Conservation (phyloP, 805 yeast genomes). For the Schwanniomyces vanrijiae region DNA sequence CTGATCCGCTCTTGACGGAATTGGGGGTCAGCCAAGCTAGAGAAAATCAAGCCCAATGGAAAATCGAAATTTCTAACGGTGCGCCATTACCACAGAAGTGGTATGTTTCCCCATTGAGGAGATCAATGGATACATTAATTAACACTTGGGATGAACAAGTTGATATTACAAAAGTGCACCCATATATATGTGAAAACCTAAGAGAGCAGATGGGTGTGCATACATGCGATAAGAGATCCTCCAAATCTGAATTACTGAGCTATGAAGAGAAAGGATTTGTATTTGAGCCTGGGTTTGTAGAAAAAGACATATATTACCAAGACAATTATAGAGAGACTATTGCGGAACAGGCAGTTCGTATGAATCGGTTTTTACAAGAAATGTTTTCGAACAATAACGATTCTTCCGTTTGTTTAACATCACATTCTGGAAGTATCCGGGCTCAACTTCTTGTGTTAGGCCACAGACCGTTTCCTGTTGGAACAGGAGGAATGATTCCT, state of each 20-base stretch:
- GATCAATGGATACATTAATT: conserved; percentile 50
- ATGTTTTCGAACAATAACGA: conserved; percentile 27
- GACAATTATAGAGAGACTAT: conserved; percentile 39
- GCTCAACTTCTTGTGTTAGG: conserved; percentile 47
- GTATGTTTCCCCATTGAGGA: conserved; percentile 51
- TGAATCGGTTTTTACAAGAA: conserved; percentile 35
- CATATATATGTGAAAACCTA: conserved; percentile 44
- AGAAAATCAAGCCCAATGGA: conserved; percentile 44
- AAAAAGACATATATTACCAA: conserved; percentile 45
- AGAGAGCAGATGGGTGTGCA: conserved; percentile 53
- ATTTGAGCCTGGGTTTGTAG: conserved; percentile 46
- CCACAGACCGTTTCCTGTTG: conserved; percentile 48
- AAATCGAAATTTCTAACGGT: conserved; percentile 27
- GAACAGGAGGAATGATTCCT: conserved; percentile 59
- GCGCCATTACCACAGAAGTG: conserved; percentile 39
- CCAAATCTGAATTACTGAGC: conserved; percentile 37
- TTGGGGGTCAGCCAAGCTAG: conserved; percentile 46
- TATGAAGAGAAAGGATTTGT: conserved; percentile 37
- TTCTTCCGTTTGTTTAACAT: conserved; percentile 41
- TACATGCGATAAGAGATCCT: conserved; percentile 48
- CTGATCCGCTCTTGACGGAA: conserved; percentile 51
- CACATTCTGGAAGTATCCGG: conserved; percentile 52
- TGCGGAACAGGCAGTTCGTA: conserved; percentile 39
- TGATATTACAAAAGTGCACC: conserved; percentile 21
- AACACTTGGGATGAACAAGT: conserved; percentile 44